These are phyloP conservation scores for Viola odorata DNA, from an alignment of 345 rosid genomes.

Conservation along the genomic window DNA sequence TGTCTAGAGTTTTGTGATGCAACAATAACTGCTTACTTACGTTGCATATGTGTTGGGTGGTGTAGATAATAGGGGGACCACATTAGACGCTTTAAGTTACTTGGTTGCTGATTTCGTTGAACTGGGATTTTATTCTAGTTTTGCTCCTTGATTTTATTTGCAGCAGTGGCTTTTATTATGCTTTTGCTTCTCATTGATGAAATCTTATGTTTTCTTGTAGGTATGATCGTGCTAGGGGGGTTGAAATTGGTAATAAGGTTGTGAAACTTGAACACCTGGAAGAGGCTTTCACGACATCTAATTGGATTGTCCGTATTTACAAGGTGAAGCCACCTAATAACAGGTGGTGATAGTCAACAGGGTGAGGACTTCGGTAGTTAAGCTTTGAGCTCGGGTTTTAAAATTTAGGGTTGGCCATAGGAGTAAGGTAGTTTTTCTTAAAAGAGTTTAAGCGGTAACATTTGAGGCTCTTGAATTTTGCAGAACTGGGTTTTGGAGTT, in stretches of 20 bases:
- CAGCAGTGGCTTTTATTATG: too few species aligned
- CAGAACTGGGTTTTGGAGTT: conserved; percentile 16
- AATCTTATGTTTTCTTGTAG: conserved; percentile 31
- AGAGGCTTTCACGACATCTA: conserved; percentile 95
- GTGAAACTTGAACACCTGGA: conserved; percentile 84
- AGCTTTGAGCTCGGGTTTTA: background rate
- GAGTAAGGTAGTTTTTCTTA: background rate
- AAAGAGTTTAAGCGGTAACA: conserved; percentile 11
- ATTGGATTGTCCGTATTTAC: conserved; percentile 97
- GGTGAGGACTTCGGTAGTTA: background rate
- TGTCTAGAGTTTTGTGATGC: too few species aligned
- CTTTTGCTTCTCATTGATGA: background rate
- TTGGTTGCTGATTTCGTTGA: too few species aligned
- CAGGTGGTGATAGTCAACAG: conserved; percentile 51
- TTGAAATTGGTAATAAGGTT: conserved; percentile 94
- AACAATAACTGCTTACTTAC: too few species aligned
- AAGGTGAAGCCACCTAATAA: conserved; percentile 93
- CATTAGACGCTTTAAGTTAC: too few species aligned
- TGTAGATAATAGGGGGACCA: too few species aligned
- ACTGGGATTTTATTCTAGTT: too few species aligned
- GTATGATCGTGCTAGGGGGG: conserved; percentile 96
- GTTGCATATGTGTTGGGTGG: too few species aligned
- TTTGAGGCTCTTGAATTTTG: conserved; percentile 20
- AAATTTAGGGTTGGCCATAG: conserved; percentile 1
- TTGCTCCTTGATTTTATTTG: too few species aligned